Base-by-base conservation (phyloP, 169 alveolate species). In the Besnoitia besnoiti region DNA sequence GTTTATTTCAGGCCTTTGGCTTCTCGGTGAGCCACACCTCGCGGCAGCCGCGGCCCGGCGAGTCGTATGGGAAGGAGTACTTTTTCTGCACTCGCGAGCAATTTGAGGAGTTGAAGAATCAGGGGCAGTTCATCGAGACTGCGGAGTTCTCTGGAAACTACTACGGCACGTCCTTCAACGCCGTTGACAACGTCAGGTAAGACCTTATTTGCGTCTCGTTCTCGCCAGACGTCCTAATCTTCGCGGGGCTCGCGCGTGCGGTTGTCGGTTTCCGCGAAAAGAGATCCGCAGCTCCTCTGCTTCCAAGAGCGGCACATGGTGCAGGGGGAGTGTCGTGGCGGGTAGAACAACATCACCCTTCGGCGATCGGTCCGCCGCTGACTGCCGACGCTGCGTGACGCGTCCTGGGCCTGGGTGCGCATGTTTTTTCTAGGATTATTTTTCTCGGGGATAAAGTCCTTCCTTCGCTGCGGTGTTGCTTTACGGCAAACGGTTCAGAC, bases 21-120 rank as follows among this genome's bases (percentile, higher is more conserved):
- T 94, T 94, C 42, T 90, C 97, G 19, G 93, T 95, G 51, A 92
- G 96, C 59, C 96, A 95, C 92, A 96, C 98, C n/a, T 95, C 96
- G 33, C 95, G 98, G 91, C 89, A 39, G 33, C 97, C 98, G 2
- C 59, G 97, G 37, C 95, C 93, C 14, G 96, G 96, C 24, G 98
- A 97, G 93, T 50, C 87, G 40, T 79, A 97, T 85, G 98, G 98
- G 47, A 92, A 87, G 16, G 97, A 97, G 35, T 97, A 96, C 85
- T 90, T 91, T 55, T 96, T 96, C 85, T 93, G 95, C 44, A 79
- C 97, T 2, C 88, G 92, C 37, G 97, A 96, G 79, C 97, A 95
- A 79, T 95, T 97, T 92, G 80, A 40, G 42, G 19, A 76, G 55
- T 84, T 93, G 91, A 89, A 94, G 40, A 93, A 90, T 16, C 79